Evolutionary conservation across 1,284 basidiomycete species (phyloP).

Genomic region (Naganishia albida): DNA sequence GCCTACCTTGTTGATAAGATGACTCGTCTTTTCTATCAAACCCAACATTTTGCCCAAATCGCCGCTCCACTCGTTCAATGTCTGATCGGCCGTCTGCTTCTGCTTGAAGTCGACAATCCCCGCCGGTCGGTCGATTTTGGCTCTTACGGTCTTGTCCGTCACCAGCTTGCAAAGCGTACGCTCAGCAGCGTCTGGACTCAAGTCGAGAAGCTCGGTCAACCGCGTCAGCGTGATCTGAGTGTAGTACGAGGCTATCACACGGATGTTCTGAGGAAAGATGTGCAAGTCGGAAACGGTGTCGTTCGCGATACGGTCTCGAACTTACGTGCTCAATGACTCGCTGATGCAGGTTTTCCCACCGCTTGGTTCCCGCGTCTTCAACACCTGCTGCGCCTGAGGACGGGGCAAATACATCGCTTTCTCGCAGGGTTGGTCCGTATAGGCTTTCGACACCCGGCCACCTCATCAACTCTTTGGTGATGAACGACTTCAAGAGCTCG

Average conservation of each 20-base stretch:
- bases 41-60: slow-evolving; percentile 82
- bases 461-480: slow-evolving; percentile 91
- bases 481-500: slow-evolving; percentile 94
- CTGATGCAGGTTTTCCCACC: slow-evolving; percentile 94
- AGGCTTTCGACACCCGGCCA: slow-evolving; percentile 95
- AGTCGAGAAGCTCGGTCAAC: slow-evolving; percentile 83
- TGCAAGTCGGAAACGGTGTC: background rate
- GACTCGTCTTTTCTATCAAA: slow-evolving; percentile 58
- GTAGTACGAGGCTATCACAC: slow-evolving; percentile 92
- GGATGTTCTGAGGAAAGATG: slow-evolving; percentile 74
- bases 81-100: slow-evolving; percentile 75
- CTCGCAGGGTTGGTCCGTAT: slow-evolving; percentile 79
- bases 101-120: slow-evolving; percentile 84
- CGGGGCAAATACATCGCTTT: slow-evolving; percentile 76
- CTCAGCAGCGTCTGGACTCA: slow-evolving; percentile 78
- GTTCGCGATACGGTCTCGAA: slow-evolving; percentile 34
- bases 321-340: slow-evolving; percentile 94
- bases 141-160: slow-evolving; percentile 86
- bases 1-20: slow-evolving; percentile 57
- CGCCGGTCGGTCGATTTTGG: slow-evolving; percentile 87
- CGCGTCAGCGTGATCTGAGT: slow-evolving; percentile 84
- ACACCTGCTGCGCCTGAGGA: slow-evolving; percentile 34
- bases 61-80: slow-evolving; percentile 94
- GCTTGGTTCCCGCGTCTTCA: slow-evolving; percentile 61
- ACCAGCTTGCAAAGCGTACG: slow-evolving; percentile 85